These are phyloP conservation scores for Fragaria nilgerrensis DNA, from an alignment of 306 rosid genomes.

Conservation along the genomic window DNA sequence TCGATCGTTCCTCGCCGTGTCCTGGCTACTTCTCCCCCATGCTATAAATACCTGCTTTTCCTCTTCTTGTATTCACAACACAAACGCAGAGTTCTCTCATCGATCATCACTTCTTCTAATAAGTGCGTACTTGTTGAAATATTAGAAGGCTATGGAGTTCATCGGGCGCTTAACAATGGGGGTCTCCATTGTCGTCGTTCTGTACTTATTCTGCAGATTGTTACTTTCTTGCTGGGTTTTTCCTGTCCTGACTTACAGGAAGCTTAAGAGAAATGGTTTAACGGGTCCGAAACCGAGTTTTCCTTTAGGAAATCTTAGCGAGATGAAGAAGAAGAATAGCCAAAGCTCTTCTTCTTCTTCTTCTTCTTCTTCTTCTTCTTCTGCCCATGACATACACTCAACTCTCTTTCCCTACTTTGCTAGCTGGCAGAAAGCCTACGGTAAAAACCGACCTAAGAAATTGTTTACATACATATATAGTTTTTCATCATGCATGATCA, in stretches of 20 bases:
- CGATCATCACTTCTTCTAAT: not conserved
- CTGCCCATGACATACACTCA: conserved; percentile 68
- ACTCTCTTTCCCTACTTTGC: conserved; percentile 61
- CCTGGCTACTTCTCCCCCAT: not conserved
- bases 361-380: not conserved
- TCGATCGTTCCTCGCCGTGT: not conserved
- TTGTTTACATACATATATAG: not conserved
- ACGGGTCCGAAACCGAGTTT: conserved; percentile 72
- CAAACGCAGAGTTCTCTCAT: not conserved
- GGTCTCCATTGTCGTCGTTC: conserved; percentile 12
- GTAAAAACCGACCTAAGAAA: conserved; percentile 25
- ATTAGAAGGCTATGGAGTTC: not conserved
- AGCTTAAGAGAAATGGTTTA: conserved; percentile 65
- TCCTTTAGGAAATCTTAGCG: conserved; percentile 71
- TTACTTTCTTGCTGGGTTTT: conserved; percentile 58
- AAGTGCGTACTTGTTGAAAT: not conserved
- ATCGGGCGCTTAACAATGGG: not conserved
- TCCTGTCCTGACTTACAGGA: conserved; percentile 36
- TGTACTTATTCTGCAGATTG: conserved; percentile 27
- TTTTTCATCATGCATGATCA: not conserved
- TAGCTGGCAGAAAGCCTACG: conserved; percentile 68
- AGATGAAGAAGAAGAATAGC: conserved; percentile 48
- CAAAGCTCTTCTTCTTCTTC: not conserved
- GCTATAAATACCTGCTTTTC: not conserved
- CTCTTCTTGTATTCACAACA: not conserved